phyloP scores from a whole-genome alignment of 768 basidiomycete species.

The Trametes coccinea region DNA sequence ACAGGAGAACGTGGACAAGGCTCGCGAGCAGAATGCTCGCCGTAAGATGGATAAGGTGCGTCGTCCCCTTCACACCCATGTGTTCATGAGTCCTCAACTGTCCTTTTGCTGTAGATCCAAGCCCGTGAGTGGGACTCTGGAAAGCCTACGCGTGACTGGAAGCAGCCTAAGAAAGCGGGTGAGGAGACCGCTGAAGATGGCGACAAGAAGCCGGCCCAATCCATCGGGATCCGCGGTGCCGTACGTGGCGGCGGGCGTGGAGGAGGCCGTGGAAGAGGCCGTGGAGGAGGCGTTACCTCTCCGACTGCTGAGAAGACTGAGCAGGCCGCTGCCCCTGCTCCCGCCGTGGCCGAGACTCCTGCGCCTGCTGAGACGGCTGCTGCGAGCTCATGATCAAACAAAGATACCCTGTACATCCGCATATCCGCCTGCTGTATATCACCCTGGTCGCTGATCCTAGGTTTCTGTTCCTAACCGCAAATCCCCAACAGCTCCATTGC shows the following conservation, averaged over 20 bases:
- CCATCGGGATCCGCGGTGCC: conserved; percentile 30
- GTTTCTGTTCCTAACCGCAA: too few relatives aligned
- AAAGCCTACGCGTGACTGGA: conserved; percentile 42
- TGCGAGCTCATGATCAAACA: conserved; percentile 16
- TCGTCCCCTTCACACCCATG: background rate
- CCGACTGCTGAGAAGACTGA: conserved; percentile 16
- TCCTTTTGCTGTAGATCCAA: conserved; percentile 39
- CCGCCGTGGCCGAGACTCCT: background rate
- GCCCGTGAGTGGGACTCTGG: conserved; percentile 85
- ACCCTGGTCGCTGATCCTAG: conserved; percentile 2
- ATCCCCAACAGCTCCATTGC: too few relatives aligned
- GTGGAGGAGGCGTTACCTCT: conserved; percentile 16
- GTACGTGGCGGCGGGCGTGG: conserved; percentile 28
- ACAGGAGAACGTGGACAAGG: conserved; percentile 66
- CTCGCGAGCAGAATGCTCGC: conserved; percentile 77
- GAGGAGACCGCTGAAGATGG: conserved; percentile 17
- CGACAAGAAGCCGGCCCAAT: conserved; percentile 17
- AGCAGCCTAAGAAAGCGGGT: conserved; percentile 16
- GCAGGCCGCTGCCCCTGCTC: background rate
- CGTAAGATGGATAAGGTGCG: conserved; percentile 72
- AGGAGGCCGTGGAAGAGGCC: conserved; percentile 24
- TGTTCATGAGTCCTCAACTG: background rate
- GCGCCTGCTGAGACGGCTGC: conserved; percentile 1
- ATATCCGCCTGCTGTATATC: conserved; percentile 15
- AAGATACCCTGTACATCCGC: conserved; percentile 19